These are phyloP conservation scores for Batrachochytrium dendrobatidis DNA, from an alignment of 371 early-diverging fungal genomes.

Conservation along the genomic window DNA sequence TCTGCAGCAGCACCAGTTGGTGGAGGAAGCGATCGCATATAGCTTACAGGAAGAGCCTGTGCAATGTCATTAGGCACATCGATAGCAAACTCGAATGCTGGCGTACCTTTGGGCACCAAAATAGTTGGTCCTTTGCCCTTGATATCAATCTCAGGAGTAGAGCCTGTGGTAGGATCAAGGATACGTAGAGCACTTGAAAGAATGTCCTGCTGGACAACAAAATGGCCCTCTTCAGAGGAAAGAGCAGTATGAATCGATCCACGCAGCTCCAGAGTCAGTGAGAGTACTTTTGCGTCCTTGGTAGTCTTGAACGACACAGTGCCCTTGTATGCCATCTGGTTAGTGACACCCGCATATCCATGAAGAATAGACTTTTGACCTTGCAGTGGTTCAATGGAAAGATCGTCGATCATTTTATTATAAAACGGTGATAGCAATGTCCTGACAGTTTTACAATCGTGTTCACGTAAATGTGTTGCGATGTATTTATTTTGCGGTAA, in stretches of 20 bases:
- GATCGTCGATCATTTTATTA: not conserved
- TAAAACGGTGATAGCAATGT: too few species aligned
- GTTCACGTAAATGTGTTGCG: too few species aligned
- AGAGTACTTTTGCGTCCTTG: not conserved
- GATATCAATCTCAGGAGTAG: not conserved
- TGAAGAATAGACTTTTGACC: not conserved
- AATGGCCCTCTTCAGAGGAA: not conserved
- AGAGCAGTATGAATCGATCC: not conserved
- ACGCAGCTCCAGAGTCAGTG: constrained; percentile 1
- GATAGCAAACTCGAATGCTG: not conserved
- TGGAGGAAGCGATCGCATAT: not conserved
- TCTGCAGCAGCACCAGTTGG: not conserved
- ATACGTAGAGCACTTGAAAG: not conserved
- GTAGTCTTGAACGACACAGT: constrained; percentile 3
- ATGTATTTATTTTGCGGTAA: too few species aligned
- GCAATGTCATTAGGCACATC: not conserved
- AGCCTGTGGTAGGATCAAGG: not conserved
- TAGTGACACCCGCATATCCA: not conserved
- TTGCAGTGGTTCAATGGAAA: constrained; percentile 2
- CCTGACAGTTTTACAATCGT: too few species aligned
- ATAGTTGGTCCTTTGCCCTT: not conserved
- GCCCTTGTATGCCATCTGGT: not conserved
- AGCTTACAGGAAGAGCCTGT: not conserved
- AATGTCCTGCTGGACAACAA: not conserved
- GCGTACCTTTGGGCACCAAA: not conserved